Evolutionary conservation across 257 asterid genomes (phyloP).

Genomic region (Dorcoceras hygrometricum): DNA sequence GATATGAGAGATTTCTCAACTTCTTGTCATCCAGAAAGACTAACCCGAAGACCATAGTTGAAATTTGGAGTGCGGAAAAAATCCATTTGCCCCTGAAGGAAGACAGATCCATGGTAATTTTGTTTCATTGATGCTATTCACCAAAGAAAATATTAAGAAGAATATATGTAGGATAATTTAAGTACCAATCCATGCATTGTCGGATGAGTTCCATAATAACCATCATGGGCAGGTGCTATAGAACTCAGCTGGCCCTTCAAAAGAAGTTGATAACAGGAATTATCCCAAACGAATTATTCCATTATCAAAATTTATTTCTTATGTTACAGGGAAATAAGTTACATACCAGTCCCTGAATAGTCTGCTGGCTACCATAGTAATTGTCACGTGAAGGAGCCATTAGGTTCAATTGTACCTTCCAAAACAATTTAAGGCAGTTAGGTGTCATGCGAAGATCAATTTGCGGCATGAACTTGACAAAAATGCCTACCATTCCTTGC

Average conservation of each 20-base stretch:
- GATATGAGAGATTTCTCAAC: conserved; percentile 5
- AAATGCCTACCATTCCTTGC: conserved; percentile 73
- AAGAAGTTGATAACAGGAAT: conserved; percentile 23
- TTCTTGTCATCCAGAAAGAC: conserved; percentile 31
- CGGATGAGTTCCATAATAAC: conserved; percentile 72
- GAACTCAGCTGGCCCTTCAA: conserved; percentile 88
- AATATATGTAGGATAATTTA: conserved; percentile 15
- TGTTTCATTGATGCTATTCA: conserved; percentile 9
- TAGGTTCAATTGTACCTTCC: conserved; percentile 70
- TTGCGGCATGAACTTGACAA: conserved; percentile 10
- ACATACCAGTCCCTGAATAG: conserved; percentile 86
- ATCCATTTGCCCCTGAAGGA: conserved; percentile 88
- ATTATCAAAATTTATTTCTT: conserved; percentile 8
- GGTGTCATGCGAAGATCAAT: conserved; percentile 12
- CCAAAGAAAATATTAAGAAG: background rate
- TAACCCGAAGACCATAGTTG: conserved; percentile 79
- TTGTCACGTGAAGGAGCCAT: conserved; percentile 90
- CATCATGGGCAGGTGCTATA: conserved; percentile 80
- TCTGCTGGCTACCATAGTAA: conserved; percentile 73
- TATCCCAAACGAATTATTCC: conserved; percentile 15
- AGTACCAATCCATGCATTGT: conserved; percentile 82
- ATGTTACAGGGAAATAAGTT: conserved; percentile 17
- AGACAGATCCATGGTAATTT: conserved; percentile 24
- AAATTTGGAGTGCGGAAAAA: conserved; percentile 74
- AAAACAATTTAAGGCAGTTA: conserved; percentile 29